Percentiles rank a stretch among this genome's conserved stretches.
phyloP scores from a whole-genome alignment of 306 rosid genomes.

The Castanea crenata region DNA sequence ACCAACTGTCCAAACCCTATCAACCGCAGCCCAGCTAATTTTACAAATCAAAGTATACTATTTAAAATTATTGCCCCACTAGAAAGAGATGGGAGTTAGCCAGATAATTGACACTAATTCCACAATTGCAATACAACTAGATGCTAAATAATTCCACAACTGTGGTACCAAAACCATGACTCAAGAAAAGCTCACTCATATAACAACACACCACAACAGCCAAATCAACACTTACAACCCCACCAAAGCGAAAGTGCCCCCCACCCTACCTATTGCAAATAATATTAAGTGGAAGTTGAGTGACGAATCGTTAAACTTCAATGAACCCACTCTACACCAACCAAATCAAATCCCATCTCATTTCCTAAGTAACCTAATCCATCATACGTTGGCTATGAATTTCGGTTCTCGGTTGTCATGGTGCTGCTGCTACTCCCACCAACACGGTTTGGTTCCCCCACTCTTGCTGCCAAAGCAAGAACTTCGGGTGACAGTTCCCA shows the following conservation, averaged over 20 bases:
- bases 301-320: conserved; percentile 29
- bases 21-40: too few relatives aligned
- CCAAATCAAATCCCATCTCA: conserved; percentile 30
- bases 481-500: conserved; percentile 99
- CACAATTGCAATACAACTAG: conserved; percentile 5
- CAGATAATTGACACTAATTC: not conserved
- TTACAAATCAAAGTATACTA: too few relatives aligned
- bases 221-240: conserved; percentile 51
- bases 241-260: conserved; percentile 33
- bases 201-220: conserved; percentile 59
- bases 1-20: too few relatives aligned
- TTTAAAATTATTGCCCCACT: too few relatives aligned
- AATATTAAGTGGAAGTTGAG: conserved; percentile 40
- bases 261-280: conserved; percentile 39
- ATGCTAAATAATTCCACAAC: conserved; percentile 33
- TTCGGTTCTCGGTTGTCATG: conserved; percentile 39
- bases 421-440: conserved; percentile 65
- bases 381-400: conserved; percentile 19
- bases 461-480: conserved; percentile 85
- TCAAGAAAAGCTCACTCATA: conserved; percentile 50
- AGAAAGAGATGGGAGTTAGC: too few relatives aligned
- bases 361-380: conserved; percentile 4
- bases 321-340: conserved; percentile 12
- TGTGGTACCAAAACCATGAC: conserved; percentile 38
- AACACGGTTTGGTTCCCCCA: conserved; percentile 61